Base-by-base conservation (phyloP, 345 rosid genomes). In the Gossypium turneri region DNA sequence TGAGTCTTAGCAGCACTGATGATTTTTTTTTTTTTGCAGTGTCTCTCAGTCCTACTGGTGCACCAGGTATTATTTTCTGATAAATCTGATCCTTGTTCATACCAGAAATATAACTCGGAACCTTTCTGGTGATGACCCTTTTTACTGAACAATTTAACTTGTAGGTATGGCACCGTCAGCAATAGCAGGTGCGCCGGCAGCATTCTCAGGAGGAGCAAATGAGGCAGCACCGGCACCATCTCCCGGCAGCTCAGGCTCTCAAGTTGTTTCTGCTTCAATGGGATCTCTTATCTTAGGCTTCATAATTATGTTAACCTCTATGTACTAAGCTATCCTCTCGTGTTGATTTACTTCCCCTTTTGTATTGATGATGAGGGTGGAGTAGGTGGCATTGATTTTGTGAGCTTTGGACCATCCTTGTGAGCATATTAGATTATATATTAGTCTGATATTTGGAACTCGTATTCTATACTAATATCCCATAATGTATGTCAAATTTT, bases 31-130 rank as follows among this genome's bases (percentile, higher is more conserved):
- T 60, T 78, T 72, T 81, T 79, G 85, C 82, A 88, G 92, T 83
- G 74, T 53, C 89, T 12, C 0, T 79, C 45, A 0, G 82, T 67
- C 89, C 94, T 29, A 73, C 82, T 62, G 83, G 73, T 19, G 80
- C 88, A 12, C 88, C 88, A 64, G 85, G 86, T 82, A 79, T 34
- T 34, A 34, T 59, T 77, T 61, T 67, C 55, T 67, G 55, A 44
- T 44, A 44, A 45, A 20, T 75, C 58, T 47, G 11, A 25, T 48
- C 41, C 53, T 72, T 67, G 51, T 34, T 34, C 41, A 5, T 34
- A 34, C 41, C 41, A 5, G 41, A 34, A 5, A 34, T 34, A 6
- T 34, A 34, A 34, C 41, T 34, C 41, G 41, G 41, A 34, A 34
- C 41, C 41, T 34, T 5, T 4, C 16, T 15, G 4, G 3, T 51